Evolutionary conservation across 2,329 filamentous ascomycete genomes (phyloP), one percentile per base, ranked within the genome.

Genomic region (Hypomyces perniciosus): DNA sequence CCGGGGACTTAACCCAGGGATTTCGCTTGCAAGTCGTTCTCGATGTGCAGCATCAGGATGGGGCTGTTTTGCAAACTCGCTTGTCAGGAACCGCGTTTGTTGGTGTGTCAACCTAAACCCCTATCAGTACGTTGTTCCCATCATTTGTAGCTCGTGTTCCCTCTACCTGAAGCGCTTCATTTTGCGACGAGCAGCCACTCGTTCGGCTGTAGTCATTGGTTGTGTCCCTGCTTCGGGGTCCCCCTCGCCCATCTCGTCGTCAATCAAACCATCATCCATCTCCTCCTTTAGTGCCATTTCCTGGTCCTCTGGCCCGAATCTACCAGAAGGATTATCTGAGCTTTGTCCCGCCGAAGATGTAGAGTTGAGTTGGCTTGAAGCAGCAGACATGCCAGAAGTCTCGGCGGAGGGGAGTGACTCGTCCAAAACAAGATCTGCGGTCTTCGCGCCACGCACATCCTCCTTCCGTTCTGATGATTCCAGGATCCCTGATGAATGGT

Each of bases 41-140:
- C 91, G 80, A 67, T 96, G 90, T 43, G 88, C 88, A 38, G 91
- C 91, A 70, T 97, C 91, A 6, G 91, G 91, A 65, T 96, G 91
- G 27, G 91, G 89, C 65, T 97, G 90, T 61, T 93, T 90, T 51
- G 90, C 88, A 63, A 96, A 97, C 67, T 97, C 91, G 69, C 89
- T 96, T 90, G 96, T 95, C 51, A 97, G 75, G 62, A 95, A 97
- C 10, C 92, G 85, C n/a, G 92, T 96, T 76, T 97, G 92, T 61
- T 93, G 92, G 68, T 96, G 91, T 1, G 91, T 96, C 57, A 97
- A 83, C 58, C 91, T 95, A 61, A 34, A 30, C 44, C 8, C 44
- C 20, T 31, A 61, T 77, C 59, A 77, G 72, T 27, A 5, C 4
- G 33, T 26, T 42, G n/a, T 9, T 20, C 39, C 13, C 13, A 7